phyloP scores from a whole-genome alignment of 2,329 filamentous ascomycete species.

The Calonectria pseudoreteaudii region DNA sequence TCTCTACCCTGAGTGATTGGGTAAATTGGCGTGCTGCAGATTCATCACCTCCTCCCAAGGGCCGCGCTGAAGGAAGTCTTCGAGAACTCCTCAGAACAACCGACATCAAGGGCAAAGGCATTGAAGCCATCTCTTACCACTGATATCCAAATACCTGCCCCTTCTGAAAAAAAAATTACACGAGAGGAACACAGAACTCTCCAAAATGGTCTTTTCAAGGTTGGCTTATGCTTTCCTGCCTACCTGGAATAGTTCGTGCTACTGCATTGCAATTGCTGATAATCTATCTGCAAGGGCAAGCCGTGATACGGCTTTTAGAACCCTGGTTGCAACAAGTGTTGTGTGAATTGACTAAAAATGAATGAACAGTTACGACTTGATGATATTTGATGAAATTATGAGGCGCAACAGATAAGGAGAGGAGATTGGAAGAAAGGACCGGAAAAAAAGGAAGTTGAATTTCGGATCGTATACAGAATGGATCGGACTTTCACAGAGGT shows the following conservation, averaged over 20 bases:
- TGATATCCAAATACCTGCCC: not conserved
- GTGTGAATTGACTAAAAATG: constrained; percentile 11
- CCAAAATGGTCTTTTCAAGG: constrained; percentile 10
- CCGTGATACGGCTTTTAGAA: not conserved
- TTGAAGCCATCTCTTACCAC: constrained; percentile 36
- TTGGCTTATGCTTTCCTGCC: not conserved
- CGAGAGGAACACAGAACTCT: constrained; percentile 45
- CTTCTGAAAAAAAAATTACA: not conserved
- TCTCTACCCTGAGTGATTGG: constrained; percentile 58
- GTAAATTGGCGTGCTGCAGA: constrained; percentile 56
- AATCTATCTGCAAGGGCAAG: not conserved
- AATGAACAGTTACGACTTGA: constrained; percentile 33
- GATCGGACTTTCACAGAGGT: not conserved
- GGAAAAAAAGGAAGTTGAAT: constrained; percentile 15
- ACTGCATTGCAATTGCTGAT: not conserved
- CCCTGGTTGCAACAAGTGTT: not conserved
- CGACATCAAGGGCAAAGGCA: constrained; percentile 50
- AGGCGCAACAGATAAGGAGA: constrained; percentile 20
- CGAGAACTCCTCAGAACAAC: constrained; percentile 61
- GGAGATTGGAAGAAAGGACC: constrained; percentile 4
- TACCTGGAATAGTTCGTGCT: not conserved
- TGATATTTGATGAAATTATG: constrained; percentile 39
- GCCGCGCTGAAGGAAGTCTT: constrained; percentile 68
- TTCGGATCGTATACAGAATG: constrained; percentile 22
- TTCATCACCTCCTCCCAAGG: constrained; percentile 43